Base-by-base conservation (phyloP, 139 green algal genomes). In the Micractinium sp. region DNA sequence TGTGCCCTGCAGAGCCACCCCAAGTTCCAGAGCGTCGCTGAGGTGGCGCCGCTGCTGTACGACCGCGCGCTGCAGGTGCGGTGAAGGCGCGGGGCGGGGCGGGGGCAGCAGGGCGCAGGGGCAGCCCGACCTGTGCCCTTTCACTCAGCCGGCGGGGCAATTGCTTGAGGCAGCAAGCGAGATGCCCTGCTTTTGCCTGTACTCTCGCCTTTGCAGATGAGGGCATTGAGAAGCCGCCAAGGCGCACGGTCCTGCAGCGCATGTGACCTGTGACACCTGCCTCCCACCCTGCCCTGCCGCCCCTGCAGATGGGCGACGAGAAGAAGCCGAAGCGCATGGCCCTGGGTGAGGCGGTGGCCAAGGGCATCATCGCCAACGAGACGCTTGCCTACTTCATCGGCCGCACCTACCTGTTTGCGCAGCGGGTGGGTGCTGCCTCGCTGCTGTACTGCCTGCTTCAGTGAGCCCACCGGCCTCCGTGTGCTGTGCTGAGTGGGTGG, bases 321-420 rank as follows among this genome's bases (percentile, higher is more conserved):
- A 99, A 99, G 93, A 94, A 95, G 89, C 89, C 98, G 0, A 63
- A 97, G 88, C 80, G 88, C 33, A 97, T 98, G 89, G 80, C 78
- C 16, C 93, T 99, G 69, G 95, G 96, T n/a, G 95, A 97, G 7
- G 98, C 98, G 0, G 96, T 99, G 56, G 67, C 85, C 3, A 39
- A 96, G 79, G 96, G 97, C 82, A 98, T 99, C 79, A 97, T 99
- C 79, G 97, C 96, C 89, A 99, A 99, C 92, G 93, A 99, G 94
- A 99, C 98, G 38, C 95, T 99, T 22, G 98, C 93, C 16, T 99
- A 99, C 95, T 99, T 99, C 95, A 99, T 99, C 86, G 98, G 95
- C 36, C 93, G 98, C 86, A 99, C 97, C n/a, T 99, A 96, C 93
- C 93, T 98, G 41, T 99, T 99, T 92, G 99, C 60, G 25, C 38